Percentiles rank a stretch among this genome's conserved stretches.
These are phyloP conservation scores for Ustilago vetiveriae DNA, from an alignment of 1,284 basidiomycete species.

Conservation along the genomic window DNA sequence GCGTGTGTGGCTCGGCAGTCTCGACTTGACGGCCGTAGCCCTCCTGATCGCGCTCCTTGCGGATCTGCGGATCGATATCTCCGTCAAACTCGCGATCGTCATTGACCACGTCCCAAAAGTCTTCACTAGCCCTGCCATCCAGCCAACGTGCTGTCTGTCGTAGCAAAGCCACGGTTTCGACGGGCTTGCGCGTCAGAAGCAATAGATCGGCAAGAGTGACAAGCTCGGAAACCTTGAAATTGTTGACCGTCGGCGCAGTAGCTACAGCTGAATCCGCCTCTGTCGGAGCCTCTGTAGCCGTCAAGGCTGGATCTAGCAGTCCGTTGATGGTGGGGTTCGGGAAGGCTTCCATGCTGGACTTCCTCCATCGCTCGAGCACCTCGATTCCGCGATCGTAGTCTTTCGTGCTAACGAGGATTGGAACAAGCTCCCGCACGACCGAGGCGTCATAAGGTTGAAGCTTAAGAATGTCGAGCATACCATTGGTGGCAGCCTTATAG, in stretches of 20 bases:
- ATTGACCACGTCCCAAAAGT: constrained; percentile 79
- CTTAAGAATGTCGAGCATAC: constrained; percentile 79
- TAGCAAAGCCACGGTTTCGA: constrained; percentile 77
- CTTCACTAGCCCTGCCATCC: constrained; percentile 79
- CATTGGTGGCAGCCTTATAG: constrained; percentile 79
- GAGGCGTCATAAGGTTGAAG: constrained; percentile 82
- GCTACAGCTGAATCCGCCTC: background rate
- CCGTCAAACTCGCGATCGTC: constrained; percentile 86
- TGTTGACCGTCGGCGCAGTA: constrained; percentile 18
- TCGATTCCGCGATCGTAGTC: constrained; percentile 75
- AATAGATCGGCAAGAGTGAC: constrained; percentile 84
- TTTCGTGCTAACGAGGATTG: constrained; percentile 77
- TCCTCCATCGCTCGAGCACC: constrained; percentile 76
- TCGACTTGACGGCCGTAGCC: constrained; percentile 63
- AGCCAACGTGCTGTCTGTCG: constrained; percentile 85
- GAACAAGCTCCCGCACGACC: constrained; percentile 81
- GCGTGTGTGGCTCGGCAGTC: constrained; percentile 70
- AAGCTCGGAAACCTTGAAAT: constrained; percentile 68
- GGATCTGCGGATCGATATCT: constrained; percentile 34
- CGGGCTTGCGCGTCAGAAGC: constrained; percentile 77
- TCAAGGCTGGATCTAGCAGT: constrained; percentile 26
- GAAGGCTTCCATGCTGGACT: constrained; percentile 66
- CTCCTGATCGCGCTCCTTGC: constrained; percentile 57
- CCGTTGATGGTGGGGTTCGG: constrained; percentile 49
- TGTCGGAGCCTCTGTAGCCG: constrained; percentile 5